Evolutionary conservation across 1,284 basidiomycete genomes (phyloP).

Genomic region (Tilletia walkeri): DNA sequence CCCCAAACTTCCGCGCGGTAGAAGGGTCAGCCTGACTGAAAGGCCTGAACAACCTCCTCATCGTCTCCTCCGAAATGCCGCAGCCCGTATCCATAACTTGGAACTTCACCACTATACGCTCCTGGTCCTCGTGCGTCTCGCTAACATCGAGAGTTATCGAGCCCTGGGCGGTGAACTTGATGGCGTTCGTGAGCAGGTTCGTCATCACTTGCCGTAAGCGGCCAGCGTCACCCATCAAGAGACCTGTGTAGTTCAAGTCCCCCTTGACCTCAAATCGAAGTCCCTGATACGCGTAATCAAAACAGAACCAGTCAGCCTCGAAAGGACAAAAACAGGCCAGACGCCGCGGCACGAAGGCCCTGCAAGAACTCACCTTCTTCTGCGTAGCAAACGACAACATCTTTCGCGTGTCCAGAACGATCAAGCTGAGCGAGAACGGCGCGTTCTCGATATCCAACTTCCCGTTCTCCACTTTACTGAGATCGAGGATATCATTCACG

Average conservation of each 20-base stretch:
- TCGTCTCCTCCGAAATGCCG: conserved; percentile 49
- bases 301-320: not conserved
- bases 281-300: not conserved
- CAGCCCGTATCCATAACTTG: conserved; percentile 56
- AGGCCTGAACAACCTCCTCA: conserved; percentile 55
- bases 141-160: conserved; percentile 47
- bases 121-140: conserved; percentile 44
- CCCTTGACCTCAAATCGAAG: conserved; percentile 52
- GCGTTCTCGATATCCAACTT: conserved; percentile 58
- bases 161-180: conserved; percentile 56
- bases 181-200: conserved; percentile 57
- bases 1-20: conserved; percentile 47
- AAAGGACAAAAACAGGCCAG: not conserved
- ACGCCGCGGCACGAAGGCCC: no score
- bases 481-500: conserved; percentile 60
- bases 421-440: conserved; percentile 57
- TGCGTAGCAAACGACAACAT: conserved; percentile 54
- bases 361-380: conserved; percentile 37
- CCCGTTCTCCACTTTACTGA: conserved; percentile 58
- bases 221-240: conserved; percentile 47
- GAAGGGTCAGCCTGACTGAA: conserved; percentile 54
- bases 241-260: conserved; percentile 40
- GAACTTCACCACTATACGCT: conserved; percentile 45
- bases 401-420: conserved; percentile 52
- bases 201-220: conserved; percentile 54